Conservation (phyloP, 2,329 filamentous ascomycete genomes). For the Sarocladium strictum region DNA sequence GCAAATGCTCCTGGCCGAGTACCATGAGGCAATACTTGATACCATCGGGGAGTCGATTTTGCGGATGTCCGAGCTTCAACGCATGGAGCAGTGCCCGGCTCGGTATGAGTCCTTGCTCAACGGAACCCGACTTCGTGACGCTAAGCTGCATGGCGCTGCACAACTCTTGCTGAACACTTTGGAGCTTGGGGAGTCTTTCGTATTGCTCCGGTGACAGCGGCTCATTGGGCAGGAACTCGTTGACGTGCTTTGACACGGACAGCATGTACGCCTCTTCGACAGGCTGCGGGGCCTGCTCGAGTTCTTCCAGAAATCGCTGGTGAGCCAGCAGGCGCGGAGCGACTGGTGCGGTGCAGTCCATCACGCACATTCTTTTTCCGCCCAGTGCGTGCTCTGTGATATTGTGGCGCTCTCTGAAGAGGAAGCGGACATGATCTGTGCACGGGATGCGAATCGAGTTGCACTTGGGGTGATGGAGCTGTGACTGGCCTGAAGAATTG, state of each 20-base stretch:
- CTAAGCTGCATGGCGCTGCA: background rate
- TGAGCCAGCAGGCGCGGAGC: background rate
- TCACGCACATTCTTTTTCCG: too few species aligned
- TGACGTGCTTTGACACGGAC: background rate
- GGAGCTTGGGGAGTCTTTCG: background rate
- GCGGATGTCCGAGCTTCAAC: background rate
- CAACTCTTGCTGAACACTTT: background rate
- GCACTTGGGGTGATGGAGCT: too few species aligned
- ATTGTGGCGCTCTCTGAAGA: too few species aligned
- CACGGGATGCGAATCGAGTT: too few species aligned
- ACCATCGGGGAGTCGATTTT: background rate
- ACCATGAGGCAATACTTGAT: background rate
- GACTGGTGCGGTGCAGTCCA: too few species aligned
- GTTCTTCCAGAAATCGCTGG: background rate
- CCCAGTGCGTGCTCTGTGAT: too few species aligned
- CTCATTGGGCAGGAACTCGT: background rate
- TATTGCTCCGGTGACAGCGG: background rate
- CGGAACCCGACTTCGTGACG: background rate
- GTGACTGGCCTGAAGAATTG: too few species aligned
- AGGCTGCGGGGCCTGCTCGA: background rate
- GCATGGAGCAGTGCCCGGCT: background rate
- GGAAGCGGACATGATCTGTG: too few species aligned
- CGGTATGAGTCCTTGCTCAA: background rate
- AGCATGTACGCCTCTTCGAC: background rate
- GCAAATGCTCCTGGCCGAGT: background rate